Evolutionary conservation across 108 stramenopile genomes (phyloP), one percentile per base, ranked within the genome.

Genomic region (Skeletonema tropicum): DNA sequence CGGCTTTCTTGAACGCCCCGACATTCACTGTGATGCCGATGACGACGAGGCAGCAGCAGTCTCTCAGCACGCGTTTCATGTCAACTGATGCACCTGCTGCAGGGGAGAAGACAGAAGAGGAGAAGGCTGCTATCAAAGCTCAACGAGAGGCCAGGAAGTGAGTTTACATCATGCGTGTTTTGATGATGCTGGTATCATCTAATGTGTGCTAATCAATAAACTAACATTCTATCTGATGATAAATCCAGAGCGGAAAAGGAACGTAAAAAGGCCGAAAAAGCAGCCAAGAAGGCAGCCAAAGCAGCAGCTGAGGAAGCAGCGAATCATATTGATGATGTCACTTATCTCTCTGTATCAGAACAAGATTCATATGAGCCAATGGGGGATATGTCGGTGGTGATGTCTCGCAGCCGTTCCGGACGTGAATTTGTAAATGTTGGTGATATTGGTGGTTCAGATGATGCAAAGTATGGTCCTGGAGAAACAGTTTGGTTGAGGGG

Each of bases 401-500:
- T 94, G 95, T 91, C 90, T 13, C 85, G 87, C 36, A 83, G 86
- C 64, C 87, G 89, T 9, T 87, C 95, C 3, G 92, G 89, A 35
- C 74, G 95, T 52, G 64, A 84, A 6, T 90, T 90, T 73, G 77
- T 68, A 21, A 61, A 81, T 10, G 89, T 92, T 5, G 70, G 66
- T 41, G 89, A 92, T 62, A 77, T 94, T 58, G 84, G 80, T 14
- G 75, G 60, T 11, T 32, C 58, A 14, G 77, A 79, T 19, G 70
- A 70, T 36, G 77, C 61, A 10, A 80, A 75, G 57, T 65, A 92
- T 48, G 45, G 78, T 60, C 68, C 86, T 23, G 93, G 92, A 23
- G 81, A 85, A 23, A 88, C 49, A 21, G 92, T 97, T 17, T 99
- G 98, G 98, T 57, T 98, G 8, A 79, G 98, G 1, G 97, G 94